Evolutionary conservation across 345 rosid species (phyloP).

Genomic region (Salix purpurea): DNA sequence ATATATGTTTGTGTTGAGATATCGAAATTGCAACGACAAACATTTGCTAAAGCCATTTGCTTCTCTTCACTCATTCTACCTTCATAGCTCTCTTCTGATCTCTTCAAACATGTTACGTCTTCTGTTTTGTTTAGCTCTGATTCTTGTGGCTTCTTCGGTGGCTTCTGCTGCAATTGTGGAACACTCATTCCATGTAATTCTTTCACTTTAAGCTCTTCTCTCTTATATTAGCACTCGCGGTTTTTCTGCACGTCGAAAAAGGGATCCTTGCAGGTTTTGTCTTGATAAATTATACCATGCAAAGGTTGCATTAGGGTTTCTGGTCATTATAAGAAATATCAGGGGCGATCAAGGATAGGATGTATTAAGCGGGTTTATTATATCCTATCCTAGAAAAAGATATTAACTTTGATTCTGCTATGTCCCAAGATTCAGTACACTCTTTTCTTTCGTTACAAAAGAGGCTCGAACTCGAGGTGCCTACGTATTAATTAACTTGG

Average conservation of each 20-base stretch:
- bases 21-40: not conserved
- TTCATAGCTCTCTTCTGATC: not conserved
- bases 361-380: not conserved
- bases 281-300: not conserved
- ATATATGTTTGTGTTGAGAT: not conserved
- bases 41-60: not conserved
- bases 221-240: rapidly evolving
- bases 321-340: not conserved
- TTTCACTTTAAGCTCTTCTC: not conserved
- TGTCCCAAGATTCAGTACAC: not conserved
- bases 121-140: slow-evolving; percentile 31
- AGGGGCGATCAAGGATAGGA: not conserved
- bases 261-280: not conserved
- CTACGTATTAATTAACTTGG: too few relatives aligned
- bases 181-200: slow-evolving; percentile 63
- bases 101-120: slow-evolving; percentile 29
- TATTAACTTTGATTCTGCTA: not conserved
- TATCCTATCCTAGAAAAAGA: too few relatives aligned
- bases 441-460: not conserved
- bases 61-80: not conserved
- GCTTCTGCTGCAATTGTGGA: slow-evolving; percentile 69
- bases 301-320: not conserved
- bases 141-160: slow-evolving; percentile 37
- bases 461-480: too few relatives aligned
- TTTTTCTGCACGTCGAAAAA: not conserved